phyloP scores from a whole-genome alignment of 768 basidiomycete species.

The Clitopilus passeckerianus region DNA sequence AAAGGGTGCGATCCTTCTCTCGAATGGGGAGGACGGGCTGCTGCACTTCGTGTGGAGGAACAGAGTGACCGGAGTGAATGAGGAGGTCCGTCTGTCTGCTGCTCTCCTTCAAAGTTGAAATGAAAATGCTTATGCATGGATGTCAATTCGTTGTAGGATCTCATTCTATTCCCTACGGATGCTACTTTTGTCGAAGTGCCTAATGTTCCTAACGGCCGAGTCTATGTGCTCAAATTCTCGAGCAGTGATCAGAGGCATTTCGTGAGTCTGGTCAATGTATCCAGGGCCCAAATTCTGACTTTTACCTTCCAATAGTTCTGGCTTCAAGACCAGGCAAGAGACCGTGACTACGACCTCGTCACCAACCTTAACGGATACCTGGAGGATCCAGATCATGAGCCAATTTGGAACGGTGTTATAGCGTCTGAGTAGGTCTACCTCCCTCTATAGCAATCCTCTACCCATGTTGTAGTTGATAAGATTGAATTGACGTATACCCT shows the following conservation, averaged over 20 bases:
- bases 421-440: background rate
- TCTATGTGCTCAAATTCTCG: constrained; percentile 87
- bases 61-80: constrained; percentile 49
- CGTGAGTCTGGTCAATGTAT: constrained; percentile 40
- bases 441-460: constrained; percentile 1
- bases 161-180: constrained; percentile 85
- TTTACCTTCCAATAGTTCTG: constrained; percentile 55
- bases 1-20: constrained; percentile 71
- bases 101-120: background rate
- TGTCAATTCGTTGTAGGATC: constrained; percentile 44
- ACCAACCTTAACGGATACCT: constrained; percentile 68
- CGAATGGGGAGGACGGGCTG: constrained; percentile 69
- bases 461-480: background rate
- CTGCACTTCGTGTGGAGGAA: constrained; percentile 82
- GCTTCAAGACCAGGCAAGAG: constrained; percentile 76
- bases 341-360: constrained; percentile 69
- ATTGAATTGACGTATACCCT: background rate
- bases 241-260: constrained; percentile 89
- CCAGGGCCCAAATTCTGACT: background rate
- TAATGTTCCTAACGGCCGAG: constrained; percentile 59
- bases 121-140: constrained; percentile 1
- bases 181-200: constrained; percentile 75
- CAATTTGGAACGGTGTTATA: constrained; percentile 44
- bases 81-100: constrained; percentile 46
- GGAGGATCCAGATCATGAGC: constrained; percentile 57